Conservation (phyloP, 345 rosid genomes). For the Balakata baccata region DNA sequence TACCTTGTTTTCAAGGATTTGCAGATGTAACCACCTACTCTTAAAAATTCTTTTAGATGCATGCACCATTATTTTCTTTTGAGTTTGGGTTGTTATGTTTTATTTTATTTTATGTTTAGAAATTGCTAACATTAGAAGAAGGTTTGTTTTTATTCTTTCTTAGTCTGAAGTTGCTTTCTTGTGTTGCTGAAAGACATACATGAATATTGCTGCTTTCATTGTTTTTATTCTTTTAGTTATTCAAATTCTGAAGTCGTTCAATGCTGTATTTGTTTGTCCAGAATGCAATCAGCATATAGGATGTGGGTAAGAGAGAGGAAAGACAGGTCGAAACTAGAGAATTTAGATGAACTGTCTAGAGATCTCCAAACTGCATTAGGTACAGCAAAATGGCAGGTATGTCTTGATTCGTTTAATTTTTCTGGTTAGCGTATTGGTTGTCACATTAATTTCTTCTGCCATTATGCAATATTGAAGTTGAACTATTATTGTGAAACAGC, state of each 20-base stretch:
- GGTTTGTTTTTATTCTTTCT: neutral
- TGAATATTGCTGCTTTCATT: too few relatives aligned
- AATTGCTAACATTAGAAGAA: neutral
- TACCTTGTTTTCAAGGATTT: neutral
- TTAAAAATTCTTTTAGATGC: neutral
- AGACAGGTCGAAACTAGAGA: conserved; percentile 32
- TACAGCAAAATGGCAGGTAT: conserved; percentile 94
- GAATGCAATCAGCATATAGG: conserved; percentile 81
- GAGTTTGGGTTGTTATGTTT: neutral
- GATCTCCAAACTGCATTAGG: conserved; percentile 84
- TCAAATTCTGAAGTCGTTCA: neutral
- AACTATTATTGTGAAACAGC: conserved; percentile 40
- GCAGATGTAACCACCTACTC: too few relatives aligned
- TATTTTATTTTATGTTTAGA: neutral
- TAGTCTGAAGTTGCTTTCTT: neutral
- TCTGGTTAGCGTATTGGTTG: neutral
- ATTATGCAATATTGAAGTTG: conserved; percentile 4
- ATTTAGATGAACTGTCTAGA: conserved; percentile 50
- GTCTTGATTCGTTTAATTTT: neutral
- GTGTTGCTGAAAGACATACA: neutral
- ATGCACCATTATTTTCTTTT: neutral
- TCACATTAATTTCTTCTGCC: neutral
- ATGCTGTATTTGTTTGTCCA: conserved; percentile 26
- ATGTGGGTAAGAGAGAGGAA: conserved; percentile 64
- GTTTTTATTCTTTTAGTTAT: neutral